Percentiles rank a stretch among this genome's conserved stretches.
phyloP scores from a whole-genome alignment of 2,329 filamentous ascomycete genomes.

The Colletotrichum cordylinicola region DNA sequence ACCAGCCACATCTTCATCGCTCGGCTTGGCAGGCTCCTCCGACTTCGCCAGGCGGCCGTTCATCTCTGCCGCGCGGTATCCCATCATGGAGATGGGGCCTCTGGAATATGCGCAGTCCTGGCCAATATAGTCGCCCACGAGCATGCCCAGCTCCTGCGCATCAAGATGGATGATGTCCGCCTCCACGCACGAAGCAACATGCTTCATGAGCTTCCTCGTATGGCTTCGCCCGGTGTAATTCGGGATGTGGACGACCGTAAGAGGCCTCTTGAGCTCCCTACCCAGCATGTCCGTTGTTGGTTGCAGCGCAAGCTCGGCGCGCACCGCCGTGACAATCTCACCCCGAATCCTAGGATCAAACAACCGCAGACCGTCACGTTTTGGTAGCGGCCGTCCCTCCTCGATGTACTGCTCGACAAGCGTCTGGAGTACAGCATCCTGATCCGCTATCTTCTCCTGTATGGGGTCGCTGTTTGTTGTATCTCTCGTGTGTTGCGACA shows the following conservation, averaged over 20 bases:
- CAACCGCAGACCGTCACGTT: slow-evolving; percentile 1
- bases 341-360: slow-evolving; percentile 20
- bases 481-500: slow-evolving; percentile 16
- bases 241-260: slow-evolving; percentile 39
- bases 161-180: slow-evolving; percentile 74
- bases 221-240: slow-evolving; percentile 33
- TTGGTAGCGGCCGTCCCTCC: slow-evolving; percentile 11
- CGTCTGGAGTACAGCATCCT: not conserved
- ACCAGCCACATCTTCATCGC: slow-evolving; percentile 33
- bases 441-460: not conserved
- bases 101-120: slow-evolving; percentile 58
- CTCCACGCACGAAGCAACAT: slow-evolving; percentile 63
- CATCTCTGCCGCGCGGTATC: slow-evolving; percentile 60
- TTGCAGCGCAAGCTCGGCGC: slow-evolving; percentile 33
- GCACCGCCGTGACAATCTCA: slow-evolving; percentile 36
- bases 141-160: slow-evolving; percentile 71
- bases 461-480: not conserved
- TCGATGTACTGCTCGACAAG: slow-evolving; percentile 18
- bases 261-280: slow-evolving; percentile 33
- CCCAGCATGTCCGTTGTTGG: slow-evolving; percentile 23
- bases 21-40: slow-evolving; percentile 45
- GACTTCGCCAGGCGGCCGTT: slow-evolving; percentile 59
- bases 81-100: slow-evolving; percentile 58
- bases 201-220: slow-evolving; percentile 55
- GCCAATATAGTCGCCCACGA: slow-evolving; percentile 74